Base-by-base conservation (phyloP, 345 rosid species). In the Camelina neglecta region DNA sequence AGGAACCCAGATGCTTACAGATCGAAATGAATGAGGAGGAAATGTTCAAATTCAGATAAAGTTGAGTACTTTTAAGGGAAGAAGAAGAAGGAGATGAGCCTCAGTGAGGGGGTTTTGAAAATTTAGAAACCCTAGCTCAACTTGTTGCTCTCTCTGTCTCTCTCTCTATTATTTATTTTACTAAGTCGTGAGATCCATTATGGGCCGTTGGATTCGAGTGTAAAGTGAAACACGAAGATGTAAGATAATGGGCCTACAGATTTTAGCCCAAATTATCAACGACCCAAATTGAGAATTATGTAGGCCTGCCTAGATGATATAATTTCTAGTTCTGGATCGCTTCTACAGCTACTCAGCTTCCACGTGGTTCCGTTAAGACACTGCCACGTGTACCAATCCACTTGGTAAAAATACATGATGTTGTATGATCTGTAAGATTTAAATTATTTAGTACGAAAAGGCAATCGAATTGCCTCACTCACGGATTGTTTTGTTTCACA, bases 371-470 rank as follows among this genome's bases (percentile, higher is more conserved):
- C 64, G 3, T 2, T 61, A 6, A 0, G 0, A 0, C 0, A 0
- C 0, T 0, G 45, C 62, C 74, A 69, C 59, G 65, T 76, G 69
- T 69, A 33, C 1, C 2, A 1, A 2, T 29, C 69, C 74, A 53
- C 58, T 75, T 75, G 63, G 57, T 15, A 21, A 53, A 53, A 42
- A 75, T 26, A 26, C 69, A 68, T 60, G n/a, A 68, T 60, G n/a
- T 41, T 60, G 45, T 7, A 75, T 35, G 38, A 35, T 75, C 63
- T 31, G 62, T 53, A 61, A 68, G 58, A 67, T 51, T 56, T 2
- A 60, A 20, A 60, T 41, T 21, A 53, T 41, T 61, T 69, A 75
- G 69, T 69, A 75, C 69, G 75, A 69, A 69, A 60, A 68, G 74
- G 56, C 55, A 35, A 39, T 26, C 69, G 79, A 75, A 69, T 61